Evolutionary conservation across 371 early-diverging fungal species (phyloP), one percentile per base, ranked within the genome.

Genomic region (Capillidium rhysosporum): DNA sequence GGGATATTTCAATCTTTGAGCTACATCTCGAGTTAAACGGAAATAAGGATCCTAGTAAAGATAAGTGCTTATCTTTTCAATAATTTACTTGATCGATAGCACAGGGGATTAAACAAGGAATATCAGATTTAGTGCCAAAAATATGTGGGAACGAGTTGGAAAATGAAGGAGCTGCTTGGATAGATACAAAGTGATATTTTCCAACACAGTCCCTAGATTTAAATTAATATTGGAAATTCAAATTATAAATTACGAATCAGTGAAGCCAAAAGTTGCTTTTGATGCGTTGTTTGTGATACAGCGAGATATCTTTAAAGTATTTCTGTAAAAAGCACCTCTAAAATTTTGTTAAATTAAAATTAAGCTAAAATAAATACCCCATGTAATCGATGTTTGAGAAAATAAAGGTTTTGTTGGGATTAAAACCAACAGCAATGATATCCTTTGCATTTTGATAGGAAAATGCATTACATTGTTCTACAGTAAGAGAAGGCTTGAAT

Each of bases 351-450:
- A 52, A 4, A 23, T 24, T 24, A 54, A 44, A 24, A 1, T 29
- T 39, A 16, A 41, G 9, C 34, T 46, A 41, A 64, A 58, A 61
- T 26, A 46, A 34, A 16, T 72, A 84, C 83, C 95, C 88, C 56
- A 95, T 80, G 61, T 81, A 87, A 60, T 88, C 85, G 55, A 89
- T 71, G 68, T 99, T 82, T 43, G 90, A 89, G 63, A 99, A 99
- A 61, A 99, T 98, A 66, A 97, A 96, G 2, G 99, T 99, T 72
- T 92, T 89, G 52, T 92, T 79, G 16, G 95, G 94, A 59, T 97
- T 86, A 73, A 98, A 99, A 2, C 98, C 98, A 64, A 91, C 83
- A 2, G 98, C 89, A 65, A 98, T 92, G 57, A 99, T 97, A 65
- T 98, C 98, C 64, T 86, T 88, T 28, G 93, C 96, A 45, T 98